Base-by-base conservation (phyloP, 2,329 filamentous ascomycete species). In the Aspergillus thermomutatus region DNA sequence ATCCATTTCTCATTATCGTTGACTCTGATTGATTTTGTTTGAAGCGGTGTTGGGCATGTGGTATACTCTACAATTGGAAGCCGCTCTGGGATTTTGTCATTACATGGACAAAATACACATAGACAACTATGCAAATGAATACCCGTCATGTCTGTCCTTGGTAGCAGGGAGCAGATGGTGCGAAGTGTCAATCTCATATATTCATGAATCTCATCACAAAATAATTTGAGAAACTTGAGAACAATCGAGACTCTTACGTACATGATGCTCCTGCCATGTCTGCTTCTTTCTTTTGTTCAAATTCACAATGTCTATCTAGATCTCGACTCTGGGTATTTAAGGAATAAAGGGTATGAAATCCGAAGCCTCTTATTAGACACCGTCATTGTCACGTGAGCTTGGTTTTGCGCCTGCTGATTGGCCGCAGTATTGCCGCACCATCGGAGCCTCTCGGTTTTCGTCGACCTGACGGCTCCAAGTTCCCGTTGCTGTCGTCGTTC, bases 371-470 rank as follows among this genome's bases (percentile, higher is more conserved):
- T 58, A 62, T 66, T 66, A 54, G 62, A 57, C 52, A 26, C 9
- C 4, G 8, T 11, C 10, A 6, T 1, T 5, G n/a, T 62, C 65
- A 67, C 65, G 63, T 67, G 65, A 52, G 21, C 6, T 2, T 4
- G 50, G 61, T 62, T 58, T 62, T 21, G 50, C 49, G 26, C 14
- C 8, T 50, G 58, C 58, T 68, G 63, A 72, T 72, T 72, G 69
- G 69, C 47, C n/a, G 43, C 46, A 43, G 41, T 34, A 47, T 43
- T 53, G 55, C 54, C 28, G 23, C 21, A 62, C 50, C 57, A 49
- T 68, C 67, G 67, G 65, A 64, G 62, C 51, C 63, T 67, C 65
- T 69, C 71, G 71, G 69, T 72, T 72, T 72, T 72, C 65, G 65
- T 70, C 67, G 65, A 69, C n/a, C n/a, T n/a, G n/a, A 64, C 26